Base-by-base conservation (phyloP, 1,284 basidiomycete species). In the Gymnopus androsaceus region DNA sequence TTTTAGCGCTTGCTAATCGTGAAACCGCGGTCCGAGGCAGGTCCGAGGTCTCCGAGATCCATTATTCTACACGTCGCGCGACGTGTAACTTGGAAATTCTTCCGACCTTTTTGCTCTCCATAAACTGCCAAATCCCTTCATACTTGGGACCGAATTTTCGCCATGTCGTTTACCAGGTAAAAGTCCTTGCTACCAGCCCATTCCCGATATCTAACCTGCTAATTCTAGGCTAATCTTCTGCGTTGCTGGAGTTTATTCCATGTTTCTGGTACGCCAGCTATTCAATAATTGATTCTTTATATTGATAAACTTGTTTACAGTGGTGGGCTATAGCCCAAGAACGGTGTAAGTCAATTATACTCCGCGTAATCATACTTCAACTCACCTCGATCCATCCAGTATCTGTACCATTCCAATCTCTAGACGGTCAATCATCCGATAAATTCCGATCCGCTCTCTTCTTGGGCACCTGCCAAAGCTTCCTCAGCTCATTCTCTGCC, bases 271-370 rank as follows among this genome's bases (percentile, higher is more conserved):
- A 65, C 67, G 83, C 72, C 1, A 33, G 25, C 41, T 41, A 54
- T 48, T 37, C 31, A n/a, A 47, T 54, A 21, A 59, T 25, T 57
- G 12, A 34, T 23, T 41, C 46, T 28, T 45, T 34, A 37, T 34
- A 59, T 11, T 49, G 23, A 61, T 61, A 54, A 61, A 61, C 49
- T 4, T 42, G 31, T 45, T 34, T 31, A 25, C 62, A 90, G 81
- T 72, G 94, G 54, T 96, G 93, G 93, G 93, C 92, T 14, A 86
- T 96, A 54, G 92, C 93, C 15, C 94, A 96, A 76, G 93, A 96
- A 76, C 80, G 93, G 74, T 69, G 93, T 94, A 73, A 68, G 87
- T 75, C 17, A 19, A 15, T 23, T 21, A 14, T 23, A 21, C 38
- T 51, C 30, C 51, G 11, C 12, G 25, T 28, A 56, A 25, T 59